These are phyloP conservation scores for Termitomyces sp. DNA, from an alignment of 768 basidiomycete species.

Conservation along the genomic window DNA sequence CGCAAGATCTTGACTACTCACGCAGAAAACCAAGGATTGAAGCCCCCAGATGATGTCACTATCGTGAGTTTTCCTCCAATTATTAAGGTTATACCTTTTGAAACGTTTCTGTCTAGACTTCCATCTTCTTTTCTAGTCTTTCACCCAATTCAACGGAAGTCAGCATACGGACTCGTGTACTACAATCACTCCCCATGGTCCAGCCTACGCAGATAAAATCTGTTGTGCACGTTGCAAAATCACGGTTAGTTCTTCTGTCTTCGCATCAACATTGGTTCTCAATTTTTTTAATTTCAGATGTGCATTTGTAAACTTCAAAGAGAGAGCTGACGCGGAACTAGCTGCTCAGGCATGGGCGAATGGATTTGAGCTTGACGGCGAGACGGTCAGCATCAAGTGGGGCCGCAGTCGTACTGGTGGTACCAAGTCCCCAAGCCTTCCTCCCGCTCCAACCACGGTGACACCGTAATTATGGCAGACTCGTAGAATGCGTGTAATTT, in stretches of 20 bases:
- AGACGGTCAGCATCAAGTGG: conserved; percentile 77
- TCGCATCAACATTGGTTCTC: background rate
- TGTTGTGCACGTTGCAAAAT: conserved; percentile 80
- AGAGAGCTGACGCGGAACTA: conserved; percentile 75
- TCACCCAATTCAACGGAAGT: conserved; percentile 66
- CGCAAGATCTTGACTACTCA: conserved; percentile 79
- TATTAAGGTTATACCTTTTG: background rate
- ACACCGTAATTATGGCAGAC: conserved; percentile 5
- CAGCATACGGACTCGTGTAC: conserved; percentile 66
- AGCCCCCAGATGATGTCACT: conserved; percentile 82
- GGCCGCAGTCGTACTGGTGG: conserved; percentile 60
- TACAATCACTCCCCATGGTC: conserved; percentile 59
- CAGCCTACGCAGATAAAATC: conserved; percentile 70
- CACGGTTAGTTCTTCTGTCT: conserved; percentile 41
- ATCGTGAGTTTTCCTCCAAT: conserved; percentile 53
- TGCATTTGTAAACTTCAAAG: conserved; percentile 93
- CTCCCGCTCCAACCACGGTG: conserved; percentile 15
- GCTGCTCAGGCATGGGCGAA: conserved; percentile 90
- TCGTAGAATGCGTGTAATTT: background rate
- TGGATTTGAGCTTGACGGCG: conserved; percentile 82
- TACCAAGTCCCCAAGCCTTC: conserved; percentile 25
- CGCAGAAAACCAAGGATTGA: conserved; percentile 77
- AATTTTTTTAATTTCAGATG: conserved; percentile 44
- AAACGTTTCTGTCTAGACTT: conserved; percentile 46
- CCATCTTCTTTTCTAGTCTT: conserved; percentile 79